Percentiles rank a stretch among this genome's conserved stretches.
Evolutionary conservation across 192 early-diverging fungal species (phyloP).

Genomic region (Coemansia brasiliensis): DNA sequence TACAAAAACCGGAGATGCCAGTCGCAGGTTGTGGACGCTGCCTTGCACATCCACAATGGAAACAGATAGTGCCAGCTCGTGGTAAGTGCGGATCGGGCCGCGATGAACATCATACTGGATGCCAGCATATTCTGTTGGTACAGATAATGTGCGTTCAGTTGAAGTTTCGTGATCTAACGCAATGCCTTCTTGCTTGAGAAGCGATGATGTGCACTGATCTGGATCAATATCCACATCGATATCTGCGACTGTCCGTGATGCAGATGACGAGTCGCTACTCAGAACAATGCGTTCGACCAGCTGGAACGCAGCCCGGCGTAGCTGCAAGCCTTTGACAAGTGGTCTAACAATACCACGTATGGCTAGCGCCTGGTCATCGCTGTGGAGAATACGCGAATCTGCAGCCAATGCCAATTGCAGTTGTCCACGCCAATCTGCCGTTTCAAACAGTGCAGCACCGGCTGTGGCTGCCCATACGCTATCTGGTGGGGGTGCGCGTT

Average conservation of each 20-base stretch:
- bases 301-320: constrained; percentile 39
- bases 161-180: constrained; percentile 33
- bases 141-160: constrained; percentile 22
- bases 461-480: constrained; percentile 26
- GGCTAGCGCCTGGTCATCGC: constrained; percentile 36
- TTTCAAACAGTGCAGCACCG: constrained; percentile 35
- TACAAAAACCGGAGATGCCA: constrained; percentile 46
- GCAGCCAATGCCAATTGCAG: constrained; percentile 35
- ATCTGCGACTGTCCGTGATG: no score
- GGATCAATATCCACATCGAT: constrained; percentile 12
- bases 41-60: constrained; percentile 24
- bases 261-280: constrained; percentile 1
- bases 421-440: constrained; percentile 25
- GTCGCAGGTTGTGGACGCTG: constrained; percentile 34
- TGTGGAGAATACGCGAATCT: constrained; percentile 30
- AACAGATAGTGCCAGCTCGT: constrained; percentile 37
- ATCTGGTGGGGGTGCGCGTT: constrained; percentile 34
- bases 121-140: constrained; percentile 40
- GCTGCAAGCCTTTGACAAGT: constrained; percentile 35
- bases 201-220: constrained; percentile 1
- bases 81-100: constrained; percentile 32
- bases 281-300: constrained; percentile 32
- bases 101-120: constrained; percentile 53
- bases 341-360: constrained; percentile 44
- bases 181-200: constrained; percentile 14